Evolutionary conservation across 257 asterid genomes (phyloP).

Genomic region (Solanum bulbocastanum): DNA sequence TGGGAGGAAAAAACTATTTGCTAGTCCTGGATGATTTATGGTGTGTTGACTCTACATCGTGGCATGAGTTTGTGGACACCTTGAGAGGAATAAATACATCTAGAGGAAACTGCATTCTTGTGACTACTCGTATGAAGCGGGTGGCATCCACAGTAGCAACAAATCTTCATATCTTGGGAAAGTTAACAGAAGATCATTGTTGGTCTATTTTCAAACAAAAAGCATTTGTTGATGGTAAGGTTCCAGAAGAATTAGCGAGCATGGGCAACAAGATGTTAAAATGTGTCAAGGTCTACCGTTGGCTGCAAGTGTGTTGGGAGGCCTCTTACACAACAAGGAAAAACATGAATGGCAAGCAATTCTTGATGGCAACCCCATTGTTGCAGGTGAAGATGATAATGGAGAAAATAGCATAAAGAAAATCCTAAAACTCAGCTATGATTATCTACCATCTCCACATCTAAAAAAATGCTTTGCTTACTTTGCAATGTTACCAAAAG

Average conservation of each 20-base stretch:
- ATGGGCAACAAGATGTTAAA: neutral
- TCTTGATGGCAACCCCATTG: neutral
- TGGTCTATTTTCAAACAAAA: slow-evolving; percentile 6
- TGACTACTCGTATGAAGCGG: slow-evolving; percentile 7
- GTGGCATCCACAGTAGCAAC: slow-evolving; percentile 1
- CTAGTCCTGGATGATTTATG: slow-evolving; percentile 28
- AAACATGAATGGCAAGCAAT: slow-evolving; percentile 8
- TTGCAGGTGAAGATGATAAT: neutral
- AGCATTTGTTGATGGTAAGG: slow-evolving; percentile 1
- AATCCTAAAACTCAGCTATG: slow-evolving; percentile 14
- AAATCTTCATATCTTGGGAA: neutral
- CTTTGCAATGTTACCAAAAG: slow-evolving; percentile 15
- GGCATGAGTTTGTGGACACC: neutral
- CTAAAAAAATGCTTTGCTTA: slow-evolving; percentile 11
- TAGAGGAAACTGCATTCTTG: slow-evolving; percentile 5
- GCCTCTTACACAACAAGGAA: neutral
- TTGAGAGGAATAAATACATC: neutral
- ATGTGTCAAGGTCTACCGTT: slow-evolving; percentile 13
- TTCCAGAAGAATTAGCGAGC: neutral
- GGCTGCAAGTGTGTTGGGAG: slow-evolving; percentile 6
- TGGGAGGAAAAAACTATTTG: neutral
- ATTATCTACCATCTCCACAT: slow-evolving; percentile 4
- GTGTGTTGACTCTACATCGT: neutral
- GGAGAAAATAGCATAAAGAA: neutral
- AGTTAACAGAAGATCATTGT: neutral